Percentiles rank a stretch among this genome's conserved stretches.
Evolutionary conservation across 163 green algal species (phyloP).

Genomic region (Prototheca stagnorum): DNA sequence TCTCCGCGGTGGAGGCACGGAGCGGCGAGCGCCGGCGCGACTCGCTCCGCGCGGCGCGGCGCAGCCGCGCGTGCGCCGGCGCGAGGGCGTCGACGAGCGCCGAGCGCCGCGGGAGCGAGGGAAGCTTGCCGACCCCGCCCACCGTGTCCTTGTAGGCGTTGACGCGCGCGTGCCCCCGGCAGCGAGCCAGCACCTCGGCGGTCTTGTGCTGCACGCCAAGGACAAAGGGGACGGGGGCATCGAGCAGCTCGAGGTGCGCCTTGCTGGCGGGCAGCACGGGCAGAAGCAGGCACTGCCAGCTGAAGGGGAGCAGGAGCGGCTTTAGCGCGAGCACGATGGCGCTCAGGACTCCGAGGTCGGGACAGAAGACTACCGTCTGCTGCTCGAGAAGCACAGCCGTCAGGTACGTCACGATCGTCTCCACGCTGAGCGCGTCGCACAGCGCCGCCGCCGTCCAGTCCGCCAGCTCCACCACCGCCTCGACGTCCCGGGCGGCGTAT

Average conservation of each 20-base stretch:
- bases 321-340: slow-evolving; percentile 47
- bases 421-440: slow-evolving; percentile 47
- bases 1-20: slow-evolving; percentile 1
- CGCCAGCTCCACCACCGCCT: slow-evolving; percentile 31
- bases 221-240: slow-evolving; percentile 71
- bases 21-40: background rate
- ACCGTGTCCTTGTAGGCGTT: slow-evolving; percentile 64
- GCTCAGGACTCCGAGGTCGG: slow-evolving; percentile 44
- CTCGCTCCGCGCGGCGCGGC: background rate
- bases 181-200: slow-evolving; percentile 34
- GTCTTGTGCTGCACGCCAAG: slow-evolving; percentile 71
- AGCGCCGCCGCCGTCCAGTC: slow-evolving; percentile 47
- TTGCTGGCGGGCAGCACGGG: slow-evolving; percentile 42
- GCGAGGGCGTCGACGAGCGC: slow-evolving; percentile 27
- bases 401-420: slow-evolving; percentile 54
- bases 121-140: slow-evolving; percentile 23
- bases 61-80: slow-evolving; percentile 24
- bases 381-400: slow-evolving; percentile 56
- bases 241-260: slow-evolving; percentile 41
- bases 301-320: slow-evolving; percentile 58
- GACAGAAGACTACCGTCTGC: slow-evolving; percentile 67
- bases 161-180: slow-evolving; percentile 38
- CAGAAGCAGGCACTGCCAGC: slow-evolving; percentile 62
- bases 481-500: slow-evolving; percentile 2
- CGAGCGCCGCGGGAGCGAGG: slow-evolving; percentile 30